These are phyloP conservation scores for Penicillium herquei DNA, from an alignment of 495 filamentous ascomycete species.

Conservation along the genomic window DNA sequence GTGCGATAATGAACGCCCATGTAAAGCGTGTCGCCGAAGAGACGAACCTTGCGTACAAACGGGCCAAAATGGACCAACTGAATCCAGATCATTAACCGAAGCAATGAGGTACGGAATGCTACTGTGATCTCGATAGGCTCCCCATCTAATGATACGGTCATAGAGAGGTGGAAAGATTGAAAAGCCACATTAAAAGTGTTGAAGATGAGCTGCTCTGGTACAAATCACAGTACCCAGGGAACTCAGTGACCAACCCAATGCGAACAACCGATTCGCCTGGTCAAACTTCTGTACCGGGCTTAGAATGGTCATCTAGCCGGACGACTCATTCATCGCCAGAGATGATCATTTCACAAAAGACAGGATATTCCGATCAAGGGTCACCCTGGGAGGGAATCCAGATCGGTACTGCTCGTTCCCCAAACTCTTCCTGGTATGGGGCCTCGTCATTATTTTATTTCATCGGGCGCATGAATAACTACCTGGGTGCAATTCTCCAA, in stretches of 20 bases:
- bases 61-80: not conserved
- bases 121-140: too few relatives aligned
- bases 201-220: slow-evolving; percentile 1
- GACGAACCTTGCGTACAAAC: slow-evolving; percentile 2
- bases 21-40: slow-evolving; percentile 2
- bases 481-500: slow-evolving; percentile 3
- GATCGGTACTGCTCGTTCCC: slow-evolving; percentile 6
- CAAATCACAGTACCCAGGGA: not conserved
- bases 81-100: not conserved
- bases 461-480: slow-evolving; percentile 9
- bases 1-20: slow-evolving; percentile 7
- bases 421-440: slow-evolving; percentile 7
- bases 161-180: slow-evolving; percentile 5
- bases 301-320: not conserved
- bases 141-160: not conserved
- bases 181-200: not conserved
- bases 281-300: not conserved
- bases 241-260: not conserved
- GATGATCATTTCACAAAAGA: not conserved
- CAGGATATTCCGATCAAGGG: not conserved
- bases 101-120: too few relatives aligned
- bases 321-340: not conserved
- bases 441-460: slow-evolving; percentile 5
- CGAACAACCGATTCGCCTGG: not conserved
- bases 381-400: slow-evolving; percentile 2